Percentiles rank a stretch among this genome's conserved stretches.
Conservation (phyloP, 108 stramenopile genomes). For the Cyclotella choctawhatcheeana region DNA sequence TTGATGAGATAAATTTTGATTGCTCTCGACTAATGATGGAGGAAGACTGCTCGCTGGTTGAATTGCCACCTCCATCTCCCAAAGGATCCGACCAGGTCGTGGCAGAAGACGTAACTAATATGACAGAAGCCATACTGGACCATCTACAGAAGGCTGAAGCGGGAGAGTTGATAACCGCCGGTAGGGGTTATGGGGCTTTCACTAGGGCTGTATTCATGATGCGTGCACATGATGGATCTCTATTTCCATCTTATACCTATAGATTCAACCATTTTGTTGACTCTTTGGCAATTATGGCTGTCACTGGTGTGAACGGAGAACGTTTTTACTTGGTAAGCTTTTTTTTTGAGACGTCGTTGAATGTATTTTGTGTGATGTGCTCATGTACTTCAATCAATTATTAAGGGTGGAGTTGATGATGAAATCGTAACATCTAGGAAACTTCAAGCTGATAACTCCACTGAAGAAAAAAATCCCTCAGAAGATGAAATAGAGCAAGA, state of each 20-base stretch:
- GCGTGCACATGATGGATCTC: conserved; percentile 37
- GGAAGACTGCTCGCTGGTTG: conserved; percentile 37
- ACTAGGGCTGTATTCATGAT: conserved; percentile 25
- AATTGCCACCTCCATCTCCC: conserved; percentile 37
- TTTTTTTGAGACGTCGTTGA: too few species aligned
- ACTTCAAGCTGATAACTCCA: conserved; percentile 11
- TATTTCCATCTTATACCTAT: conserved; percentile 44
- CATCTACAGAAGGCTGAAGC: conserved; percentile 34
- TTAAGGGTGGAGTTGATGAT: background rate
- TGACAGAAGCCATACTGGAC: conserved; percentile 27
- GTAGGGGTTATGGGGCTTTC: conserved; percentile 27
- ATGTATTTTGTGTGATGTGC: too few species aligned
- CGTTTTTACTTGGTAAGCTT: conserved; percentile 40
- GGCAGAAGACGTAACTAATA: conserved; percentile 11
- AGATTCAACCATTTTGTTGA: conserved; percentile 43
- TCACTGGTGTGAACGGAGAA: conserved; percentile 30
- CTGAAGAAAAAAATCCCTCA: background rate
- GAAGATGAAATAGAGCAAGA: too few species aligned
- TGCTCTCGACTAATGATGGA: conserved; percentile 26
- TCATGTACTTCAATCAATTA: too few species aligned
- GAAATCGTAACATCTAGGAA: background rate
- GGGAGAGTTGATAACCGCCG: conserved; percentile 30
- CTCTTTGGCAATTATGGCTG: conserved; percentile 30
- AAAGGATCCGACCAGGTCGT: conserved; percentile 36
- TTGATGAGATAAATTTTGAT: conserved; percentile 51